Evolutionary conservation across 2,329 filamentous ascomycete species (phyloP), one percentile per base, ranked within the genome.

Genomic region (Aspergillus caelatus): DNA sequence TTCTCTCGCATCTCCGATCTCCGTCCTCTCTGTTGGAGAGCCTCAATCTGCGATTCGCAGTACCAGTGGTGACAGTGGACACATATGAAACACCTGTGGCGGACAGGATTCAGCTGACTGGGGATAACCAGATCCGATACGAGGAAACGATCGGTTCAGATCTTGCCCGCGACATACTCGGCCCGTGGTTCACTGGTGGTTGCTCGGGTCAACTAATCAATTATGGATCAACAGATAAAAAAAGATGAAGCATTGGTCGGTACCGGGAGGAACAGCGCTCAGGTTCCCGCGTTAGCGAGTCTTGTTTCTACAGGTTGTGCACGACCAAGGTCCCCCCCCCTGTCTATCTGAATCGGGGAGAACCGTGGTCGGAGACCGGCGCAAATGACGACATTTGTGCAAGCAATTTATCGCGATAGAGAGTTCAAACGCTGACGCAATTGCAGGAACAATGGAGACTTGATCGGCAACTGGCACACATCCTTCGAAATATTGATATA

Each of bases 181-280:
- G 52, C 34, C 52, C 52, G 52, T 55, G 52, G 52, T 39, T 54
- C 52, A 21, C 14, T 26, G 32, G 21, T 55, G 52, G 52, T 55
- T 39, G 32, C 52, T 23, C 30, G 30, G 52, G 30, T 54, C 32
- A 23, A 26, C 4, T 26, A 26, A 26, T 26, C 26, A 26, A 34
- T n/a, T 34, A 55, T 39, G 32, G 52, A 39, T 55, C 52, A 34
- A 39, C n/a, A 28, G 52, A 36, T 26, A 16, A 55, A 39, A 34
- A 36, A 55, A 55, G 21, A 55, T 32, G 12, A 55, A 39, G 32
- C 52, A 55, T 36, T 16, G 16, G 21, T 55, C 52, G 52, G 52
- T 55, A 39, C 32, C 34, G 21, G 34, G 11, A 55, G 48, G 48
- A 52, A 32, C 28, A 34, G 28, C n/a, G 48, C 48, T 52, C 52